These are phyloP conservation scores for Beauveria pseudobassiana DNA, from an alignment of 2,329 filamentous ascomycete genomes.

Conservation along the genomic window DNA sequence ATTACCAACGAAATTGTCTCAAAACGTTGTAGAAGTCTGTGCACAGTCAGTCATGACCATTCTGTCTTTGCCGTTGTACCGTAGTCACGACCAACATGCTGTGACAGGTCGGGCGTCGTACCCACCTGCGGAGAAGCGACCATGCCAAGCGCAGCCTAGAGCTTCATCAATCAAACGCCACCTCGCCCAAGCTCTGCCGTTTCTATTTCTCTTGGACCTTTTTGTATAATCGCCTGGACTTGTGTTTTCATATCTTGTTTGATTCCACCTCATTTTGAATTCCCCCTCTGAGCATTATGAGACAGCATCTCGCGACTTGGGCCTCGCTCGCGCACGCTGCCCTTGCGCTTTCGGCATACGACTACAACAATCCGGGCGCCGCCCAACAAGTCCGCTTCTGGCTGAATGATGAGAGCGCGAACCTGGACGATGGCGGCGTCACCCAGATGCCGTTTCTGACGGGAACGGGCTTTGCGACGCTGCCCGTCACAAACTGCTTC, in stretches of 20 bases:
- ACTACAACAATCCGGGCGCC: slow-evolving; percentile 8
- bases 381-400: slow-evolving; percentile 16
- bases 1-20: no score
- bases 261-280: neutral
- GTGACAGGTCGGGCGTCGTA: no score
- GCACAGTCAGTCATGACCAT: no score
- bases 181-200: neutral
- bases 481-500: slow-evolving; percentile 21
- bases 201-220: neutral
- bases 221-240: no score
- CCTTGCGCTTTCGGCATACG: neutral
- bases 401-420: slow-evolving; percentile 10
- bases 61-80: no score
- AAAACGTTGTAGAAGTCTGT: no score
- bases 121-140: neutral
- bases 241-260: no score
- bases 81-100: no score
- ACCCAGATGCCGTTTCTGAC: slow-evolving; percentile 14
- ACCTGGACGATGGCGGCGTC: slow-evolving; percentile 12
- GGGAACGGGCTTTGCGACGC: slow-evolving; percentile 18
- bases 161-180: neutral
- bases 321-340: neutral
- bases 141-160: neutral
- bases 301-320: neutral
- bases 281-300: neutral